Conservation (phyloP, 225 moss, liverwort and hornwort species). For the Ulota crispa region DNA sequence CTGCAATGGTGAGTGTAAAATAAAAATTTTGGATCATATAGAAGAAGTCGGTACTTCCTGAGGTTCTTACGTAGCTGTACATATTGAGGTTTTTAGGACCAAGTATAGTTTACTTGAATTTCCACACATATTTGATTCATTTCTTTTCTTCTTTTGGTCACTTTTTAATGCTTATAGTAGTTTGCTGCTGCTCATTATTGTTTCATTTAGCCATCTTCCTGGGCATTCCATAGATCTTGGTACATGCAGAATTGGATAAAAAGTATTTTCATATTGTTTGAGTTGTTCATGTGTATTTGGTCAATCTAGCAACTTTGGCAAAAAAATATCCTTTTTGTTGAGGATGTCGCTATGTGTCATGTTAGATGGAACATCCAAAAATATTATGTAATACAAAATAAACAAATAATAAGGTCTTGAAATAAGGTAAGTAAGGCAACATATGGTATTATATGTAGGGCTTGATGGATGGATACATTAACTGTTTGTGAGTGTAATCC, state of each 20-base stretch:
- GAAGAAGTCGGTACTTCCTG: background rate
- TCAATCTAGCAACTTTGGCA: background rate
- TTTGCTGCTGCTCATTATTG: background rate
- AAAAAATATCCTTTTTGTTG: too few relatives aligned
- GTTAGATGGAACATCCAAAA: too few relatives aligned
- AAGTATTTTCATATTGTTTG: background rate
- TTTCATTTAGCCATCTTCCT: background rate
- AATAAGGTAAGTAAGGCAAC: too few relatives aligned
- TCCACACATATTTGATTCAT: background rate
- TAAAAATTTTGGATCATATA: slow-evolving; percentile 25
- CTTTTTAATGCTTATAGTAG: background rate
- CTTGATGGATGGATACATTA: too few relatives aligned
- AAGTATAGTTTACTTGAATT: background rate
- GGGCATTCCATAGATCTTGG: background rate
- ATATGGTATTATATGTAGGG: too few relatives aligned
- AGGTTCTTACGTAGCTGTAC: slow-evolving; percentile 26
- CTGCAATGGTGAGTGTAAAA: slow-evolving; percentile 35
- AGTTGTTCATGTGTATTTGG: background rate
- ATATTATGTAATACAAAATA: too few relatives aligned
- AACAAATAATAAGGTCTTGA: too few relatives aligned
- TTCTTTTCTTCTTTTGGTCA: background rate
- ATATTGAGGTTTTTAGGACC: slow-evolving; percentile 23
- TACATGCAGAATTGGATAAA: background rate
- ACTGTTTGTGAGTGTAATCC: too few relatives aligned
- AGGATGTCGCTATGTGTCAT: too few relatives aligned